Conservation (phyloP, 805 yeast genomes). For the Ogataea corticis region DNA sequence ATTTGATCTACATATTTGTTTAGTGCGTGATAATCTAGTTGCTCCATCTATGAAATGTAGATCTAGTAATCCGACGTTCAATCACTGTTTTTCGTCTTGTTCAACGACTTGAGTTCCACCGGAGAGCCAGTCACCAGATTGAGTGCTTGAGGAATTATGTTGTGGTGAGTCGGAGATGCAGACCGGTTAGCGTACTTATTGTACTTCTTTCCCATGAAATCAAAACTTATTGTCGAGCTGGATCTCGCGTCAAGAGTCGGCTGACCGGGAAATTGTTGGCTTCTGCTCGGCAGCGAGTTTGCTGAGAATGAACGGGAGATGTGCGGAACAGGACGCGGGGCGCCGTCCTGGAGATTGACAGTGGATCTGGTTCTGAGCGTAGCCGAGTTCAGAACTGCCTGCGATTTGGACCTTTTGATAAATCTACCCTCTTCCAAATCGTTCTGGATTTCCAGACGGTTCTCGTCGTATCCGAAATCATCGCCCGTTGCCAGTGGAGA, state of each 20-base stretch:
- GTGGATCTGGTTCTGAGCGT: slow-evolving; percentile 35
- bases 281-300: slow-evolving; percentile 15
- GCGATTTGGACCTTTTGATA: slow-evolving; percentile 6
- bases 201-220: slow-evolving; percentile 27
- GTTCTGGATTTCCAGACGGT: slow-evolving; percentile 3
- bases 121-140: slow-evolving; percentile 17
- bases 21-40: too few species aligned
- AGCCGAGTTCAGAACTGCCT: slow-evolving; percentile 1
- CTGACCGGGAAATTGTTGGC: slow-evolving; percentile 8
- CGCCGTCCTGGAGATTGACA: slow-evolving; percentile 25
- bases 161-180: slow-evolving; percentile 9
- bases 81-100: slow-evolving; percentile 18
- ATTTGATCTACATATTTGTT: too few species aligned
- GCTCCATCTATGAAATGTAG: too few species aligned
- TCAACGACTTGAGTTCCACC: slow-evolving; percentile 20
- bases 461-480: slow-evolving; percentile 16
- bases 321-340: slow-evolving; percentile 5
- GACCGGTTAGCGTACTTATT: slow-evolving; percentile 19
- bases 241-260: slow-evolving; percentile 9
- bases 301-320: slow-evolving; percentile 17
- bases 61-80: slow-evolving; percentile 1
- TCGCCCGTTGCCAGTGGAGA: slow-evolving; percentile 17
- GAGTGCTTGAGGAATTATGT: slow-evolving; percentile 7
- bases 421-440: slow-evolving; percentile 22
- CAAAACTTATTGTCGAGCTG: slow-evolving; percentile 14